These are phyloP conservation scores for Evernia prunastri DNA, from an alignment of 495 filamentous ascomycete genomes.

Conservation along the genomic window DNA sequence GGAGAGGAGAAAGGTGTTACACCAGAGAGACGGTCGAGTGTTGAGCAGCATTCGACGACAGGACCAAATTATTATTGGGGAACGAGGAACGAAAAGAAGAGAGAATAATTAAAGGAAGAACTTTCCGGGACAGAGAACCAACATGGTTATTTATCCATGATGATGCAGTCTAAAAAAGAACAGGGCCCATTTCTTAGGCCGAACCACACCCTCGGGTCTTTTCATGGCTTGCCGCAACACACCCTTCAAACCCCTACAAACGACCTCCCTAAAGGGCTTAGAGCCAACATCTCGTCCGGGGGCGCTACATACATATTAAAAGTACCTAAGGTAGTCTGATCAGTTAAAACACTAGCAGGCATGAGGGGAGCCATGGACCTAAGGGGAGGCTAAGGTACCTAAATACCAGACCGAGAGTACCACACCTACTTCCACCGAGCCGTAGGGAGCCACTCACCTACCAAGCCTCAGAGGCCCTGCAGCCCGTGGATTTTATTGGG, in stretches of 20 bases:
- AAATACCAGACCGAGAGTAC: no score
- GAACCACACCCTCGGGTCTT: neutral
- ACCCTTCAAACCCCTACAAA: neutral
- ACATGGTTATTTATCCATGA: neutral
- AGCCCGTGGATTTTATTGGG: no score
- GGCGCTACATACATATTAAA: no score
- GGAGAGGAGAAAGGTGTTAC: no score
- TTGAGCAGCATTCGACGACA: neutral
- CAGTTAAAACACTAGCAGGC: no score
- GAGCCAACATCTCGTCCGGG: neutral
- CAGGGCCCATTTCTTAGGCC: neutral
- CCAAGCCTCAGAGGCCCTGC: no score
- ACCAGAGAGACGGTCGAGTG: neutral
- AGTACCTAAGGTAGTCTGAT: no score
- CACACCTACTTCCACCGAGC: no score
- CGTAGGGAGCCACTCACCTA: no score
- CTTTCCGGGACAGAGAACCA: constrained; percentile 1
- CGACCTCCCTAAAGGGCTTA: neutral
- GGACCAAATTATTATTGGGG: neutral
- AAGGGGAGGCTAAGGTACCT: no score
- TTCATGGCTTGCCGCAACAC: constrained; percentile 6
- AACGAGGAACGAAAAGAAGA: constrained; percentile 4
- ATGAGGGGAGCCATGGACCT: no score
- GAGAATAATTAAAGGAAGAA: neutral
- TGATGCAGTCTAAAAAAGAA: neutral